Conservation (phyloP, 2,329 filamentous ascomycete species). For the Trichophyton simii region DNA sequence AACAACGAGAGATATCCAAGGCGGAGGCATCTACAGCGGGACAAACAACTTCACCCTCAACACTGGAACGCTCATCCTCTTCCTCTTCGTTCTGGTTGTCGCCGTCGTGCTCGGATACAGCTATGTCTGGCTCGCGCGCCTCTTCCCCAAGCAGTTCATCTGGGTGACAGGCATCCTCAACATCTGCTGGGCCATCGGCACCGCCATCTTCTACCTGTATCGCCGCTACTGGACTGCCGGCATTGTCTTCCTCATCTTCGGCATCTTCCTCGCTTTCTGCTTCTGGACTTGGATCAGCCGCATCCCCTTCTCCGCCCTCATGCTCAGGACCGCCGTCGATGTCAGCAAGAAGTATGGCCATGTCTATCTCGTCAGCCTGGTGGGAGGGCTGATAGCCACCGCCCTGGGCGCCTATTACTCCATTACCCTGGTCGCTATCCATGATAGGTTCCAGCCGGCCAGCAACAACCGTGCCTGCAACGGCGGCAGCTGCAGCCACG, state of each 20-base stretch:
- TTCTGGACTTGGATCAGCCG: constrained; percentile 82
- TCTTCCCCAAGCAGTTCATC: constrained; percentile 80
- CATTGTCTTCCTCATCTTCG: constrained; percentile 45
- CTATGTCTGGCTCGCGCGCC: constrained; percentile 64
- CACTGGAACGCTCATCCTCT: constrained; percentile 76
- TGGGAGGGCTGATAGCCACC: constrained; percentile 65
- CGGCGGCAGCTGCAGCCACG: constrained; percentile 52
- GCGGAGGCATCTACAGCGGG: constrained; percentile 60
- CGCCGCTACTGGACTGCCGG: constrained; percentile 68
- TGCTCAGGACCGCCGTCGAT: constrained; percentile 77
- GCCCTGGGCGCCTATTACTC: constrained; percentile 76
- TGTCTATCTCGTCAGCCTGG: constrained; percentile 71
- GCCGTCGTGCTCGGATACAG: constrained; percentile 62
- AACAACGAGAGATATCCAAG: constrained; percentile 49
- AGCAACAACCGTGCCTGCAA: constrained; percentile 43
- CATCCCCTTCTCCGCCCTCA: constrained; percentile 81
- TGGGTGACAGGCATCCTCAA: constrained; percentile 87
- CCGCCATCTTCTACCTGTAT: constrained; percentile 73
- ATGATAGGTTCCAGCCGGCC: constrained; percentile 64
- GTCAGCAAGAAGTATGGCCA: constrained; percentile 74
- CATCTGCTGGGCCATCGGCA: constrained; percentile 70
- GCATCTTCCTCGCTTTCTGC: constrained; percentile 39
- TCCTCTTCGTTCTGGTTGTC: constrained; percentile 35
- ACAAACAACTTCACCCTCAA: constrained; percentile 56
- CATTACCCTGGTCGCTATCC: constrained; percentile 73